Evolutionary conservation across 805 yeast species (phyloP).

Genomic region (Yamadazyma philogaea): DNA sequence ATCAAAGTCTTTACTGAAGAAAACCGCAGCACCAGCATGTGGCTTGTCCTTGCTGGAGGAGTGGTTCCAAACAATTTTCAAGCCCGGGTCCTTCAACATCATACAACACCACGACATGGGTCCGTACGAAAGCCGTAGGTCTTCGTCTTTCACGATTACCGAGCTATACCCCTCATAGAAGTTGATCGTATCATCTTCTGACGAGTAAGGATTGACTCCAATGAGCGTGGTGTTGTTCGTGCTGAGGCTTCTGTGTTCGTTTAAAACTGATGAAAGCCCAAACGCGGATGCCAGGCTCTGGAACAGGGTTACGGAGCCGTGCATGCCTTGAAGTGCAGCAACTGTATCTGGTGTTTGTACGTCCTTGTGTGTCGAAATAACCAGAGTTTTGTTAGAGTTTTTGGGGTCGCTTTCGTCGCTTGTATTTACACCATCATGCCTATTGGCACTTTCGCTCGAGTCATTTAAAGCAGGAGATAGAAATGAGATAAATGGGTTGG

Average conservation of each 20-base stretch:
- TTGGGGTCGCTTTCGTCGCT: too few relatives aligned
- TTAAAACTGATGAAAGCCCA: too few relatives aligned
- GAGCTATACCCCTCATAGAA: slow-evolving; percentile 36
- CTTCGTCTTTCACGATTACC: slow-evolving; percentile 24
- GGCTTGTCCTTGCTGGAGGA: slow-evolving; percentile 18
- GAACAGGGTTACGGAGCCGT: background rate
- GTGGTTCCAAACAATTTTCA: slow-evolving; percentile 33
- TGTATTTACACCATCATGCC: too few relatives aligned
- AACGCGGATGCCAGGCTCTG: background rate
- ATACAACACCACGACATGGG: slow-evolving; percentile 39
- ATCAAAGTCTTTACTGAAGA: slow-evolving; percentile 21
- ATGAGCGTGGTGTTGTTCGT: background rate
- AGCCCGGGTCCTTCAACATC: slow-evolving; percentile 33
- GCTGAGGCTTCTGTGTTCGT: background rate
- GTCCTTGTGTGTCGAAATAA: background rate
- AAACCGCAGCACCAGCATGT: slow-evolving; percentile 22
- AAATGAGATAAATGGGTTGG: background rate
- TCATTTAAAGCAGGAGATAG: too few relatives aligned
- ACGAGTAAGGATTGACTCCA: slow-evolving; percentile 26
- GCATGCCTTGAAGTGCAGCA: background rate
- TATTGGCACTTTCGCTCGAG: too few relatives aligned
- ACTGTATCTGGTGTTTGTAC: background rate
- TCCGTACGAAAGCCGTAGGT: slow-evolving; percentile 32
- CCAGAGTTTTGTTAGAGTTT: background rate
- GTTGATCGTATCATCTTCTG: slow-evolving; percentile 29